Evolutionary conservation across 768 basidiomycete species (phyloP).

Genomic region (Gautieria morchelliformis): DNA sequence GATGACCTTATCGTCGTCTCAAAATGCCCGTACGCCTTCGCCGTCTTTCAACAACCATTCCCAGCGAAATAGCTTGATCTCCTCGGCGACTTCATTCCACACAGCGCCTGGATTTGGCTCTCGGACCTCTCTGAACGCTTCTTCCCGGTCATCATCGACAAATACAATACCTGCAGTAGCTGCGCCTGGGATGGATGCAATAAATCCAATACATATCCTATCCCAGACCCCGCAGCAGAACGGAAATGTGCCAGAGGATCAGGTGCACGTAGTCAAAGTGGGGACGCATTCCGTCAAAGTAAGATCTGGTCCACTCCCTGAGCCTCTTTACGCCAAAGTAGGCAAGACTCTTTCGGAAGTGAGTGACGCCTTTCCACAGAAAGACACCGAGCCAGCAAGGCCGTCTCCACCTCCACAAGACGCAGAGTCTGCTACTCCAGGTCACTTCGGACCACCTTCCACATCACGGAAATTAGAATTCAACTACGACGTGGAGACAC

Average conservation of each 20-base stretch:
- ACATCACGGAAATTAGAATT: background rate
- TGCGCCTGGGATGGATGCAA: background rate
- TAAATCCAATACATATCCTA: constrained; percentile 5
- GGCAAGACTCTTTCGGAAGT: background rate
- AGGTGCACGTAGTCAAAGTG: background rate
- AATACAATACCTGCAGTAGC: background rate
- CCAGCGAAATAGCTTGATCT: background rate
- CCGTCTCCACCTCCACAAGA: background rate
- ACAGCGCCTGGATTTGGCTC: background rate
- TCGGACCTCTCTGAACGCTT: background rate
- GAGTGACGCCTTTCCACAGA: constrained; percentile 1
- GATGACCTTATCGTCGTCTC: constrained; percentile 4
- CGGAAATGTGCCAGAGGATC: background rate
- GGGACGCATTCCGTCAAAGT: background rate
- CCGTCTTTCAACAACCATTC: background rate
- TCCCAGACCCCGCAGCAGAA: constrained; percentile 1
- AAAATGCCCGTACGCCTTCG: background rate
- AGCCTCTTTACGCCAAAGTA: background rate
- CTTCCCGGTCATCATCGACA: constrained; percentile 1
- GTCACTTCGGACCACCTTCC: background rate
- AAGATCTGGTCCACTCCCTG: background rate
- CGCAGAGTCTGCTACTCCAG: background rate
- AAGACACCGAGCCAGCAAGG: background rate
- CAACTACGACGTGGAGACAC: background rate
- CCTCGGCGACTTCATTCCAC: constrained; percentile 3